A percentile compares a stretch with the other conserved stretches of the same genome.
These are phyloP conservation scores for Eucalyptus globulus DNA, from an alignment of 345 rosid genomes.

Conservation along the genomic window DNA sequence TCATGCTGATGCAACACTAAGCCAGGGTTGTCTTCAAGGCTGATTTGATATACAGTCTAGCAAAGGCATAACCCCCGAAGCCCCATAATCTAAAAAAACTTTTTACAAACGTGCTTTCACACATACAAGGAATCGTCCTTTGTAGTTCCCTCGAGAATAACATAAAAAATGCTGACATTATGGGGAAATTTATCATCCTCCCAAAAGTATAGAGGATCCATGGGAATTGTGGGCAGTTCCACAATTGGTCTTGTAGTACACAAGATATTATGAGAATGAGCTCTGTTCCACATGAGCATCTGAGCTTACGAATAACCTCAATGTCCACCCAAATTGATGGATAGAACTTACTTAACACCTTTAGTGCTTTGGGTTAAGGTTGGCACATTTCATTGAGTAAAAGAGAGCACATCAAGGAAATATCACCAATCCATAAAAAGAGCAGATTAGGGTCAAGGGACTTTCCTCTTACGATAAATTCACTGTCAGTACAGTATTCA, in stretches of 20 bases:
- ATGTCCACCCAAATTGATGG: neutral
- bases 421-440: neutral
- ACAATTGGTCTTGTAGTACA: neutral
- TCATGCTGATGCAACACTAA: neutral
- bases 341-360: neutral
- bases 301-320: neutral
- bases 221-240: neutral
- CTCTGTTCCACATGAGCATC: neutral
- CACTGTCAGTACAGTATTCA: neutral
- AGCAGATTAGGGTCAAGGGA: neutral
- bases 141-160: neutral
- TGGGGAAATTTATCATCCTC: neutral
- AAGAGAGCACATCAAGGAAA: neutral
- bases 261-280: neutral
- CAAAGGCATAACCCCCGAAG: neutral
- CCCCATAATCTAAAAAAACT: neutral
- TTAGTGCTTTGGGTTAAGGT: neutral
- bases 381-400: neutral
- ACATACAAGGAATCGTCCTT: neutral
- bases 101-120: neutral
- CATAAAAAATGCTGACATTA: neutral
- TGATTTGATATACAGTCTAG: neutral
- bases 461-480: neutral
- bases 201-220: neutral
- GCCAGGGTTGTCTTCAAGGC: neutral